Base-by-base conservation (phyloP, 1,284 basidiomycete species). In the Paramarasmius palmivorus region DNA sequence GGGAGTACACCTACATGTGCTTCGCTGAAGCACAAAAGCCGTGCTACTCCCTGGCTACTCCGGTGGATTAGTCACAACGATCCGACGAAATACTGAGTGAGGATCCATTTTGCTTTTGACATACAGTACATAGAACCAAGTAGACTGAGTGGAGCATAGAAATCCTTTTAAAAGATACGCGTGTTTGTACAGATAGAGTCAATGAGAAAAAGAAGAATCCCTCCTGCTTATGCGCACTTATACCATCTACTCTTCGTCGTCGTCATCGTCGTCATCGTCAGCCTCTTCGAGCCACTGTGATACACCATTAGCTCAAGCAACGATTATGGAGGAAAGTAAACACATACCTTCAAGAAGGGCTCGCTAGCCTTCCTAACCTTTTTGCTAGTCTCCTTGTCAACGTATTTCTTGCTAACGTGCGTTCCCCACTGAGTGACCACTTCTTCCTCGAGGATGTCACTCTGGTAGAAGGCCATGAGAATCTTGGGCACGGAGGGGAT, bases 391-490 rank as follows among this genome's bases (percentile, higher is more conserved):
- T 98, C 95, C 75, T 93, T 95, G 74, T 96, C 92, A 54, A 96
- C 93, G 68, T 97, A 98, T 79, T 99, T 98, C 80, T 93, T 97
- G 74, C 90, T 93, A 63, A 97, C 94, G 66, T 98, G 96, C 5
- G 93, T 98, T 29, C 95, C 95, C 95, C 95, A 99, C 61, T 95
- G 86, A 48, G 81, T 85, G 58, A 95, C 79, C 15, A 97, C 81
- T 26, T 94, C 94, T 70, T 99, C 96, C 17, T 98, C 95, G 44
- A 99, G 75, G 19, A 98, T 78, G 63, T 99, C 96, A 46, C 80
- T 82, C 73, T 99, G 95, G 73, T 98, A 99, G 61, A 97, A 82
- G 10, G 73, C 84, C 96, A 99, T 98, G 59, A 99, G 82, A 59
- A 97, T 88, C 75, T 98, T 98, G 42, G 94, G 93, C 7, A 95